Evolutionary conservation across 192 early-diverging fungal genomes (phyloP), one percentile per base, ranked within the genome.

Genomic region (Podila epigama): DNA sequence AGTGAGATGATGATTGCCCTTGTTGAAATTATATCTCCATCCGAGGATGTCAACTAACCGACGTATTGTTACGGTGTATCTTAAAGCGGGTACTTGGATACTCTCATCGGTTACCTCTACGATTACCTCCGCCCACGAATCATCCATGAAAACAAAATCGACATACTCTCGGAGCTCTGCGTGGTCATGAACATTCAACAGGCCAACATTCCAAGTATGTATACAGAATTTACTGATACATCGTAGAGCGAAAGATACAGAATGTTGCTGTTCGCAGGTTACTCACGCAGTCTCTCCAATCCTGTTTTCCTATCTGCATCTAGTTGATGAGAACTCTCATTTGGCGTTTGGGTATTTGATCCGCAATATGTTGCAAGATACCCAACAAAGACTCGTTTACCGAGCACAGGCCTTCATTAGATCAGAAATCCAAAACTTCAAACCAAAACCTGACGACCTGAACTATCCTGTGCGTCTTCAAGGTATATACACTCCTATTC

Each of bases 351-450:
- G 91, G 62, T 82, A 92, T 56, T 86, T 93, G n/a, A 89, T 94
- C 28, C 84, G 84, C 33, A 87, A 92, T 59, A 92, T 98, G 54
- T 75, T 98, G 51, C 85, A 95, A 79, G 97, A 97, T 83, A 80
- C 95, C 5, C 97, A 98, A 75, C 87, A 89, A 58, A 75, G 95
- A 16, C 88, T 98, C 33, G 93, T 91, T 7, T 98, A 96, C 83
- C 86, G 95, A 39, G 91, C 94, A 4, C 88, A 96, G 79, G 70
- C 84, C 28, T 97, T 86, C 77, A 93, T 97, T 34, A 85, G 87
- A 15, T 80, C 79, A 54, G 91, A 95, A 66, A 94, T 96, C 62
- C 88, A 90, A 71, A 81, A 81, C 29, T 96, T 89, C 83, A 88
- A 86, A 39, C 88, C 92, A 27, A 82, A 89, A 20, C 86, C 92